Evolutionary conservation across 371 early-diverging fungal species (phyloP), one percentile per base, ranked within the genome.

Genomic region (Parasitella parasitica): DNA sequence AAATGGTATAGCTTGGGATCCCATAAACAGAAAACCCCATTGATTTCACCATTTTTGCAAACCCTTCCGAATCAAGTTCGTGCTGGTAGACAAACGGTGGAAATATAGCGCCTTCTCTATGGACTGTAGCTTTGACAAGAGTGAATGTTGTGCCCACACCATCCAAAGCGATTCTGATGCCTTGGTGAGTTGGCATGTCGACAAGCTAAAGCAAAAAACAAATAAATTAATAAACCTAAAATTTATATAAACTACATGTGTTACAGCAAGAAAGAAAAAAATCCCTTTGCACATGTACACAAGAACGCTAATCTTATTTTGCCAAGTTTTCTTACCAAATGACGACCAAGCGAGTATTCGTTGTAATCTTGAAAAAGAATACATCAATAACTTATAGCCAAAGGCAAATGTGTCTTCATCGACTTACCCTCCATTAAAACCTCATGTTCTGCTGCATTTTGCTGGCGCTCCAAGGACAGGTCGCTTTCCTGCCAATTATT

Each of bases 61-160:
- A 78, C 0, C 89, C 90, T 76, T 89, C 91, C 13, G 88, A 86
- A 57, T 91, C 89, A 27, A 89, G 76, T 53, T 82, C 77, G 63
- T 89, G 88, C 41, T 85, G 78, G 34, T 85, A 75, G 24, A 83
- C 76, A 61, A 76, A 78, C 0, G 85, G 68, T 4, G 89, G 89
- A 51, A 88, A 89, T 11, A 75, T 76, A 35, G 84, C 80, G 2
- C 89, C 90, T 35, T 78, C 75, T 11, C 87, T 85, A 62, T 89
- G 88, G 1, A 91, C 84, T n/a, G 71, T 70, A 5, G 89, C 85
- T 49, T 83, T 82, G 49, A 86, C 83, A 18, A 86, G 61, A 1
- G 83, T 81, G 59, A 86, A 86, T 2, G 89, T 86, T 13, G 68
- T 55, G n/a, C 71, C 88, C 2, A 90, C 79, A 32, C 85, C 88